These are phyloP conservation scores for Larix kaempferi DNA, from an alignment of 75 land plant species.

Conservation along the genomic window DNA sequence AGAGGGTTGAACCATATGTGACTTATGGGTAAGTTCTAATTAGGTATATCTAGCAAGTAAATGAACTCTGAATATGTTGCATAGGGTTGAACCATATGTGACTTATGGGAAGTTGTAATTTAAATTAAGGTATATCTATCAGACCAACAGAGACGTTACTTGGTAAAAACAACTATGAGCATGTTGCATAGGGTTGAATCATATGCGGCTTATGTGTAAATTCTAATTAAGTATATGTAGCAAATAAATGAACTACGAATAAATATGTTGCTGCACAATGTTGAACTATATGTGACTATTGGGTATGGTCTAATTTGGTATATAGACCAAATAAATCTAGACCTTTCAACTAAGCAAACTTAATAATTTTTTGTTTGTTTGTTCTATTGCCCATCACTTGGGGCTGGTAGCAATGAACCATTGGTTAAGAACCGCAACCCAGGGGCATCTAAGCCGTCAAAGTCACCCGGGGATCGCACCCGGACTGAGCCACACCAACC, in stretches of 20 bases:
- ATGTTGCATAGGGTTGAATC: slow-evolving; percentile 78
- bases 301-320: slow-evolving; percentile 34
- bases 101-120: too few relatives aligned
- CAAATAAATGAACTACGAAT: neutral
- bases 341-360: neutral
- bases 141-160: too few relatives aligned
- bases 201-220: slow-evolving; percentile 80
- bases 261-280: too few relatives aligned
- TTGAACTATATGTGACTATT: slow-evolving; percentile 29
- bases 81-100: too few relatives aligned
- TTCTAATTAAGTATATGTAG: neutral
- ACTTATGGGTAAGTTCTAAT: slow-evolving; percentile 63
- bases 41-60: neutral
- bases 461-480: too few relatives aligned
- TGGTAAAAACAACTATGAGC: slow-evolving; percentile 55
- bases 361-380: neutral
- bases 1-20: slow-evolving; percentile 76
- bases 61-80: neutral
- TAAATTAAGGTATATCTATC: neutral
- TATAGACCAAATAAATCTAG: neutral
- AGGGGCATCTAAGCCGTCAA: too few relatives aligned
- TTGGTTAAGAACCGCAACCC: too few relatives aligned
- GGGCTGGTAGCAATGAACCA: too few relatives aligned
- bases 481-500: too few relatives aligned
- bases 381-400: too few relatives aligned